Base-by-base conservation (phyloP, 495 filamentous ascomycete species). In the Chlorociboria aeruginascens region DNA sequence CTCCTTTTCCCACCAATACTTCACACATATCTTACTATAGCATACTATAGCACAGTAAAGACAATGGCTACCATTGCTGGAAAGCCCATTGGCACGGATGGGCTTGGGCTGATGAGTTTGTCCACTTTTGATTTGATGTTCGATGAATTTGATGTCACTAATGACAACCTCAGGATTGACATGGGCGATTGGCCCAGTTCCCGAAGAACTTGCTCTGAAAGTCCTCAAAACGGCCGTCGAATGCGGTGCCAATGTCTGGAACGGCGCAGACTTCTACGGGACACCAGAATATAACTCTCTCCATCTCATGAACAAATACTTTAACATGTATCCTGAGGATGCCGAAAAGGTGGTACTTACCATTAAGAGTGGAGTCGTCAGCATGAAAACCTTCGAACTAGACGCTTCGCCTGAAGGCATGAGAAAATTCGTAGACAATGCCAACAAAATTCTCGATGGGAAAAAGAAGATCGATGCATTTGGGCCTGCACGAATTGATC, bases 391-490 rank as follows among this genome's bases (percentile, higher is more conserved):
- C 16, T 32, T 55, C 3, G n/a, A 49, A n/a, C 25, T 50, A 9
- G 62, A 67, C 43, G 73, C 80, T 36, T 77, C 74, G 9, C 71
- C 78, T 35, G 73, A 74, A 53, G 73, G 75, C 48, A 70, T 85
- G 7, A 73, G 78, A 11, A 69, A 72, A n/a, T 77, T 72, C 42
- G 70, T 94, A 46, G 84, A 93, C 43, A 72, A 79, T 51, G 72
- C 68, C 54, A 62, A 90, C 36, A 69, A 57, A 20, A 63, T 72
- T 36, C 68, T 86, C 10, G 74, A 80, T 38, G 83, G 81, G 6
- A 83, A 79, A 49, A 90, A 89, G 70, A 79, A 70, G 51, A 64
- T 94, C 43, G 86, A 94, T 62, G 73, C 87, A 46, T 95, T 88
- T 53, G 81, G 89, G 62, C 78, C 66, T 52, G 85, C 82, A 12